Conservation (phyloP, 352 stramenopile species). For the Lagenidium giganteum region DNA sequence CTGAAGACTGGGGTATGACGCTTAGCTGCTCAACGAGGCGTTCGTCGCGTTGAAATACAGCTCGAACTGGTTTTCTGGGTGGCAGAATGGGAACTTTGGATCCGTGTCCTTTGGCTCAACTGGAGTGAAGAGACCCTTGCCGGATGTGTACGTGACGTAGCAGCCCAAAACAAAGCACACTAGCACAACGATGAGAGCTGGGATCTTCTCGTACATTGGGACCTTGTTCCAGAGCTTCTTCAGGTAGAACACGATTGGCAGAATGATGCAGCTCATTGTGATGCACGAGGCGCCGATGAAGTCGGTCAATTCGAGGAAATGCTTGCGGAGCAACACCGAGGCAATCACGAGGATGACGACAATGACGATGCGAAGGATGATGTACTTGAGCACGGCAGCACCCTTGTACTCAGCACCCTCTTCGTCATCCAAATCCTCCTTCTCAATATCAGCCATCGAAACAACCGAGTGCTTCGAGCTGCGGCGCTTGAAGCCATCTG, state of each 20-base stretch:
- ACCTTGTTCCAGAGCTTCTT: slow-evolving; percentile 56
- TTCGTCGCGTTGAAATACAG: slow-evolving; percentile 50
- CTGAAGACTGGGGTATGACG: no score
- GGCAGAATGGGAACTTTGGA: slow-evolving; percentile 53
- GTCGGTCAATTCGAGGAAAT: slow-evolving; percentile 65
- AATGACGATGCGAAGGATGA: slow-evolving; percentile 45
- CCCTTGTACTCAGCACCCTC: slow-evolving; percentile 36
- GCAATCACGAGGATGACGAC: slow-evolving; percentile 38
- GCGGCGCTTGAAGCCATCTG: slow-evolving; percentile 11
- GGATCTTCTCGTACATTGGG: slow-evolving; percentile 25
- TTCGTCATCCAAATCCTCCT: slow-evolving; percentile 25
- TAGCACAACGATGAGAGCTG: slow-evolving; percentile 30
- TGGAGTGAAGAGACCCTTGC: slow-evolving; percentile 47
- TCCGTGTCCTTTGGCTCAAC: slow-evolving; percentile 18
- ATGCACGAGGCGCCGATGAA: slow-evolving; percentile 60
- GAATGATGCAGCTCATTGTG: slow-evolving; percentile 54
- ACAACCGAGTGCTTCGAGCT: slow-evolving; percentile 32
- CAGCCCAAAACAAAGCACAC: slow-evolving; percentile 34
- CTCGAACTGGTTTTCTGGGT: slow-evolving; percentile 27
- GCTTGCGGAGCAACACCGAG: slow-evolving; percentile 29
- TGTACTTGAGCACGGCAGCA: slow-evolving; percentile 35
- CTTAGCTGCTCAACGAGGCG: no score
- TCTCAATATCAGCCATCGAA: slow-evolving; percentile 35
- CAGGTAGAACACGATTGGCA: slow-evolving; percentile 71
- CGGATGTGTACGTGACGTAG: slow-evolving; percentile 48